These are phyloP conservation scores for Citropsis articulata DNA, from an alignment of 345 rosid species.

Conservation along the genomic window DNA sequence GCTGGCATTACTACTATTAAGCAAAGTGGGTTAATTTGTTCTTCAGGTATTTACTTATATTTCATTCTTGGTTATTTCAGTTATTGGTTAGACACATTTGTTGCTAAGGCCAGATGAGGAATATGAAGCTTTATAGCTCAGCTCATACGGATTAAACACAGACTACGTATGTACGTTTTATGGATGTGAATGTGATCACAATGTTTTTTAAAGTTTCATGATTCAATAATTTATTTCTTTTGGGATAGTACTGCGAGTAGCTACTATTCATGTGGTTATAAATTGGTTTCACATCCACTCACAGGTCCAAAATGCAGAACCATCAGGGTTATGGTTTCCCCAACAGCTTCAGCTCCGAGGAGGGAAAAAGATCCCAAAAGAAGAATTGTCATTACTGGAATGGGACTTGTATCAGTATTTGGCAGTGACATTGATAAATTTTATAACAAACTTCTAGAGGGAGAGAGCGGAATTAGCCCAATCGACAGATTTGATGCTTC, in stretches of 20 bases:
- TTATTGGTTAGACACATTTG: not conserved
- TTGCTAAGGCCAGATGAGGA: not conserved
- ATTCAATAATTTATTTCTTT: not conserved
- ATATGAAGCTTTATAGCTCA: not conserved
- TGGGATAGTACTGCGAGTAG: not conserved
- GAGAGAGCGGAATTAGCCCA: conserved; percentile 62
- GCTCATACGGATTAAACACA: not conserved
- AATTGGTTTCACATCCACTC: conserved; percentile 11
- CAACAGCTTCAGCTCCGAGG: conserved; percentile 46
- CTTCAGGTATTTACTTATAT: conserved; percentile 25
- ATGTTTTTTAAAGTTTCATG: not conserved
- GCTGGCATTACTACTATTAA: conserved; percentile 16
- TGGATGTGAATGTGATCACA: not conserved
- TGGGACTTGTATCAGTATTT: conserved; percentile 63
- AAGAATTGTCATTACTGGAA: conserved; percentile 59
- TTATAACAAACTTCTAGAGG: conserved; percentile 56
- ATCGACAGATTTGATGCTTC: conserved; percentile 68
- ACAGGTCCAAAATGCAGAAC: conserved; percentile 39
- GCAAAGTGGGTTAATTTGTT: conserved; percentile 19
- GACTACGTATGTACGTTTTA: not conserved
- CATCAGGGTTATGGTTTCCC: conserved; percentile 47
- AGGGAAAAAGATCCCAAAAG: conserved; percentile 54
- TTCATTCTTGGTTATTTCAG: not conserved
- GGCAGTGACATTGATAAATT: conserved; percentile 42
- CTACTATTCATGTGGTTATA: not conserved